These are phyloP conservation scores for Ophioceras dolichostomum DNA, from an alignment of 2,329 filamentous ascomycete genomes.

Conservation along the genomic window DNA sequence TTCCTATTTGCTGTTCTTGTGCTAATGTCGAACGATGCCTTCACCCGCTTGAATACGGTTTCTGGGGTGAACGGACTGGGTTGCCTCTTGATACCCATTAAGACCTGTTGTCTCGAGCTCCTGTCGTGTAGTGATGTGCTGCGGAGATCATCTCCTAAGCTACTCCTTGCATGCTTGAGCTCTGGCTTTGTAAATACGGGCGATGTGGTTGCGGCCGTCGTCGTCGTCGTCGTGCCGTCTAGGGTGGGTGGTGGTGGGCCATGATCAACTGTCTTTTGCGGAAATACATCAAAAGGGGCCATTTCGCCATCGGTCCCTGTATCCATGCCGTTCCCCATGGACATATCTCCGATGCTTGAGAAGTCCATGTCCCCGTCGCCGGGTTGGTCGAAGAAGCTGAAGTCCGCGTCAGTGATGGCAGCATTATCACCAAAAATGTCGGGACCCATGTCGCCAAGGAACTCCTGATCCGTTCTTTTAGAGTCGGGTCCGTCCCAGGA, in stretches of 20 bases:
- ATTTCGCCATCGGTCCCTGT: background rate
- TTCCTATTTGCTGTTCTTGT: slow-evolving; percentile 10
- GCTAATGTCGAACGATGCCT: slow-evolving; percentile 28
- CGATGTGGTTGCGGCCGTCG: slow-evolving; percentile 5
- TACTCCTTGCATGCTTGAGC: slow-evolving; percentile 44
- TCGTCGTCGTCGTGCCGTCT: background rate
- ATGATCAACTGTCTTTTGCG: slow-evolving; percentile 1
- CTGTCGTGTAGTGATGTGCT: background rate
- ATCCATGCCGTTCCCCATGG: background rate
- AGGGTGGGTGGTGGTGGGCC: too few relatives aligned
- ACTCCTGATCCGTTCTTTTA: slow-evolving; percentile 35
- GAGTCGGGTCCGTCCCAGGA: slow-evolving; percentile 27
- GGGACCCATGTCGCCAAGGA: slow-evolving; percentile 57
- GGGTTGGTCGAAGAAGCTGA: slow-evolving; percentile 65
- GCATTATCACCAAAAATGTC: slow-evolving; percentile 60
- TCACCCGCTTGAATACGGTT: slow-evolving; percentile 45
- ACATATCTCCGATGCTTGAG: background rate
- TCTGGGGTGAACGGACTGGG: slow-evolving; percentile 45
- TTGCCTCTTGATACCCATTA: slow-evolving; percentile 30
- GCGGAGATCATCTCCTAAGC: slow-evolving; percentile 27
- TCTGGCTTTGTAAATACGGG: slow-evolving; percentile 47
- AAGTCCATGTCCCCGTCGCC: slow-evolving; percentile 14
- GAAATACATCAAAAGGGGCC: background rate
- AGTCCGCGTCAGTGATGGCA: slow-evolving; percentile 73
- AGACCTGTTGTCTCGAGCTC: background rate